Evolutionary conservation across 768 basidiomycete genomes (phyloP).

Genomic region (Terana coerulea): DNA sequence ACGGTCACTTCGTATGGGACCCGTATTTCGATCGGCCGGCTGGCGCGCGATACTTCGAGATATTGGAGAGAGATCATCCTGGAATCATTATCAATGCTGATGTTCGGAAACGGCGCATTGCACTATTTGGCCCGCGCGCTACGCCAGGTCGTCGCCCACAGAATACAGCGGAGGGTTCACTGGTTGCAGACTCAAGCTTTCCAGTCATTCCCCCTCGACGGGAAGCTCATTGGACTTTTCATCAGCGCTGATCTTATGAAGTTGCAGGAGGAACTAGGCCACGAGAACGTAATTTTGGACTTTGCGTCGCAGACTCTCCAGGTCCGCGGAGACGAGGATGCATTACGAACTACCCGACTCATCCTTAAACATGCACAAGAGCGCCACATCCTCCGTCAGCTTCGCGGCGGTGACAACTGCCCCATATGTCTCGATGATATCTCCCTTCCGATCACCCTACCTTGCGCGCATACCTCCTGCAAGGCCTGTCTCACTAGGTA

Average conservation of each 20-base stretch:
- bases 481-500: constrained; percentile 57
- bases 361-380: constrained; percentile 31
- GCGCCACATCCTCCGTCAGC: constrained; percentile 21
- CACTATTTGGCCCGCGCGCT: constrained; percentile 48
- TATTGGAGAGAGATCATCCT: constrained; percentile 35
- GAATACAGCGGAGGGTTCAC: constrained; percentile 44
- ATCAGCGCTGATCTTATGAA: constrained; percentile 40
- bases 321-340: constrained; percentile 52
- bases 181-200: constrained; percentile 40
- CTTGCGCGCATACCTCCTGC: constrained; percentile 64
- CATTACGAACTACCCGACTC: constrained; percentile 40
- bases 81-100: constrained; percentile 45
- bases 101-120: constrained; percentile 38
- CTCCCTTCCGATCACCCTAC: constrained; percentile 46
- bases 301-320: constrained; percentile 37
- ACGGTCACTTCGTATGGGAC: constrained; percentile 61
- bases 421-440: constrained; percentile 69
- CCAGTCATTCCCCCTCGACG: constrained; percentile 44
- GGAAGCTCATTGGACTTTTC: constrained; percentile 43
- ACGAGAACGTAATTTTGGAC: constrained; percentile 55
- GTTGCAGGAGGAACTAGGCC: constrained; percentile 48
- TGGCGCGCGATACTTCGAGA: constrained; percentile 43
- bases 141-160: constrained; percentile 38
- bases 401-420: constrained; percentile 34
- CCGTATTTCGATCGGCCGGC: constrained; percentile 45